Conservation (phyloP, 1,284 basidiomycete genomes). For the Schizophyllum amplum region DNA sequence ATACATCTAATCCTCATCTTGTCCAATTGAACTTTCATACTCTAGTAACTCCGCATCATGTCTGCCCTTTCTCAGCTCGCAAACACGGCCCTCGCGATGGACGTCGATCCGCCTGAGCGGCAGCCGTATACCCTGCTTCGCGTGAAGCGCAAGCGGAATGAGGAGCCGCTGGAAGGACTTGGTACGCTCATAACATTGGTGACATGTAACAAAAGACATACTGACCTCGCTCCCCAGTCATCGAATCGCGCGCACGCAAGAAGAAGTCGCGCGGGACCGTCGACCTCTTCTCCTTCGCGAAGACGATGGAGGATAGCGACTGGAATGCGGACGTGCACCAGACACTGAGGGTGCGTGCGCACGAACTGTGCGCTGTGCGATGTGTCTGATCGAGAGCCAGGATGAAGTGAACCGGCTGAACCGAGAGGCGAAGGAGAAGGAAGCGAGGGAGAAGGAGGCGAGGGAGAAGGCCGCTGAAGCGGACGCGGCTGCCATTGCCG, state of each 20-base stretch:
- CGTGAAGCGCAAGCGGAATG: slow-evolving; percentile 71
- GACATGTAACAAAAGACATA: slow-evolving; percentile 11
- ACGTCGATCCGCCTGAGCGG: slow-evolving; percentile 9
- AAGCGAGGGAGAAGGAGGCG: too few species aligned
- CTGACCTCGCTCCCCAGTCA: slow-evolving; percentile 32
- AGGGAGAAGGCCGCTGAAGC: not conserved
- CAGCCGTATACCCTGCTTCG: slow-evolving; percentile 61
- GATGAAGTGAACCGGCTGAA: not conserved
- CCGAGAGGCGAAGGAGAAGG: not conserved
- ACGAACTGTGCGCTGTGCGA: not conserved
- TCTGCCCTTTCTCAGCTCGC: not conserved
- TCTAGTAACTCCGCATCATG: not conserved
- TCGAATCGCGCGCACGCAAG: slow-evolving; percentile 47
- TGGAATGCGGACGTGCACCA: slow-evolving; percentile 50
- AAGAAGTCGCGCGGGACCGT: slow-evolving; percentile 55
- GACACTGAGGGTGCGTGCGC: not conserved
- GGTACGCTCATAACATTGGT: slow-evolving; percentile 32
- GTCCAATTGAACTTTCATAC: not conserved
- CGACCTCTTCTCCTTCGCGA: slow-evolving; percentile 69
- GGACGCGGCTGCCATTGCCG: not conserved
- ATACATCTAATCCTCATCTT: not conserved
- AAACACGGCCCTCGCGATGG: slow-evolving; percentile 4
- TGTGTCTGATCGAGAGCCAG: not conserved
- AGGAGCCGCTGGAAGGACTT: slow-evolving; percentile 71
- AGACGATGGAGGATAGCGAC: slow-evolving; percentile 60